These are phyloP conservation scores for Arabidopsis lyrata DNA, from an alignment of 441 rosid genomes.

Conservation along the genomic window DNA sequence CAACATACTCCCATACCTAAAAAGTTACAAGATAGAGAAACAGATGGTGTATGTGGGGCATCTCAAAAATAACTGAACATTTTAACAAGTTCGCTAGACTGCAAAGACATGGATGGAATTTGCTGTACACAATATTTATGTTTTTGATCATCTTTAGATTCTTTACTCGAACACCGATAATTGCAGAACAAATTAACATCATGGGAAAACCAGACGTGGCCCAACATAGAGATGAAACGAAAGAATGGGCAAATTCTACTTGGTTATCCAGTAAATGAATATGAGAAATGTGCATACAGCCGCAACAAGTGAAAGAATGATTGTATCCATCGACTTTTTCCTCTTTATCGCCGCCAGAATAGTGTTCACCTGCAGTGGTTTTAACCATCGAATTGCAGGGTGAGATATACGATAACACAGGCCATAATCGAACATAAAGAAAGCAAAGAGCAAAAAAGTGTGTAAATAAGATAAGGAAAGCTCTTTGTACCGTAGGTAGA, in stretches of 20 bases:
- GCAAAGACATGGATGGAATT: constrained; percentile 19
- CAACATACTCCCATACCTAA: not conserved
- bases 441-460: constrained; percentile 8
- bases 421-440: not conserved
- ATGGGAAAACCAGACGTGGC: constrained; percentile 41
- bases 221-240: constrained; percentile 29
- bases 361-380: constrained; percentile 74
- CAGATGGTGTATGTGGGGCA: not conserved
- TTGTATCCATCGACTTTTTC: constrained; percentile 95
- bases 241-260: constrained; percentile 52
- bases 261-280: constrained; percentile 90
- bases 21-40: not conserved
- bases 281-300: constrained; percentile 95
- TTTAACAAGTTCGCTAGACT: constrained; percentile 6
- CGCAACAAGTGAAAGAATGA: constrained; percentile 92
- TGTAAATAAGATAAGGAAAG: constrained; percentile 4
- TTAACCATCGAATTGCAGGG: constrained; percentile 27
- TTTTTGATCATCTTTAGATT: constrained; percentile 32
- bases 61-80: not conserved
- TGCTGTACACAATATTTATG: constrained; percentile 44
- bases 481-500: constrained; percentile 75
- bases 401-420: not conserved
- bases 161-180: constrained; percentile 36
- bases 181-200: constrained; percentile 32
- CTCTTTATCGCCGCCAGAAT: constrained; percentile 86